Evolutionary conservation across 176 grass and related monocot genomes (phyloP).

Genomic region (Musa beccarii): DNA sequence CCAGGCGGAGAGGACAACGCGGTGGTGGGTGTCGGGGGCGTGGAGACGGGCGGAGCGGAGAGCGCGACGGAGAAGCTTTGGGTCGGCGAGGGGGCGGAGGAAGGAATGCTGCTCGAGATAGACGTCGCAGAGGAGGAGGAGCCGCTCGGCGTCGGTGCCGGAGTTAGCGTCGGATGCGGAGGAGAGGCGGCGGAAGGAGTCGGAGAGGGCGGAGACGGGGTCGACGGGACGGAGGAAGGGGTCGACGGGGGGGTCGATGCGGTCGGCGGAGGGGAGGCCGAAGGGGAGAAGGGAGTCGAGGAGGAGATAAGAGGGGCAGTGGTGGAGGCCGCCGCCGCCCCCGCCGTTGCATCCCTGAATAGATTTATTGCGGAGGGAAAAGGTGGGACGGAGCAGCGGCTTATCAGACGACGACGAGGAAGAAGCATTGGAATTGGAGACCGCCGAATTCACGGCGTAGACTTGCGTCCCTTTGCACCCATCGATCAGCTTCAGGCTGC

Average conservation of each 20-base stretch:
- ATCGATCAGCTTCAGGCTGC: constrained; percentile 85
- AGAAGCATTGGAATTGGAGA: neutral
- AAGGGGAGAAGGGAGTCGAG: constrained; percentile 57
- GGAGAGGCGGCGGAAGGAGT: constrained; percentile 45
- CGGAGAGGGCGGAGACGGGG: constrained; percentile 45
- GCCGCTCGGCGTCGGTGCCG: constrained; percentile 9
- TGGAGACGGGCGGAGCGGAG: constrained; percentile 63
- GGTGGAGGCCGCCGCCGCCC: constrained; percentile 9
- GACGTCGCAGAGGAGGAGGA: constrained; percentile 47
- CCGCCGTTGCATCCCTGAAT: neutral
- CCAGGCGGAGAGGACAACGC: constrained; percentile 87
- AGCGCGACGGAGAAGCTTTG: constrained; percentile 52
- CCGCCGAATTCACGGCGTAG: constrained; percentile 36
- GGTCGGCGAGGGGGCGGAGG: constrained; percentile 46
- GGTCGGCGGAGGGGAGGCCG: constrained; percentile 53
- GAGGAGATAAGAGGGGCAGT: constrained; percentile 30
- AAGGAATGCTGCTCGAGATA: constrained; percentile 82
- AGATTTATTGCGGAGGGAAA: constrained; percentile 56
- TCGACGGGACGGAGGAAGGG: constrained; percentile 70
- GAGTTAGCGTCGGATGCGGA: constrained; percentile 3
- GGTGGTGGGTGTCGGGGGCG: constrained; percentile 61
- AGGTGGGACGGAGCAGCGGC: constrained; percentile 29
- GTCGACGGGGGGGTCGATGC: constrained; percentile 57
- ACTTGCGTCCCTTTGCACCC: constrained; percentile 71
- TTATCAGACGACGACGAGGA: constrained; percentile 21